phyloP scores from a whole-genome alignment of 2,329 filamentous ascomycete species.

The Cytospora piceicola region DNA sequence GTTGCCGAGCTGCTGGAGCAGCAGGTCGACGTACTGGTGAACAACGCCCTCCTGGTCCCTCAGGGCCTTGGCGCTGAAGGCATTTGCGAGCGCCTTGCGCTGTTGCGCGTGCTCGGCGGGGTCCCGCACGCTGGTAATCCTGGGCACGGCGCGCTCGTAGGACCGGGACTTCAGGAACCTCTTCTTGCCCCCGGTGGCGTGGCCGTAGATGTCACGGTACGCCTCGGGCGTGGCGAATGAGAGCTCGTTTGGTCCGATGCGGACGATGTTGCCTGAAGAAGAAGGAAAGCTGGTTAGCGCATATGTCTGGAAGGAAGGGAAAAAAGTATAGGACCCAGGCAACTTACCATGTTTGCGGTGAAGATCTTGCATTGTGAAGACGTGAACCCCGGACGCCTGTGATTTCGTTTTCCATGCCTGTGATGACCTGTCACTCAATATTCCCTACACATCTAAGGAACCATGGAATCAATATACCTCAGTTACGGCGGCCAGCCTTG shows the following conservation, averaged over 20 bases:
- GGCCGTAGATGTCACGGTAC: conserved; percentile 28
- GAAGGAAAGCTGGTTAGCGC: background rate
- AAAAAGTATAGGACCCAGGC: too few species aligned
- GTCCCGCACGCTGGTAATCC: conserved; percentile 37
- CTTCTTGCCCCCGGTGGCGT: conserved; percentile 18
- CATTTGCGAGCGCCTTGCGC: conserved; percentile 36
- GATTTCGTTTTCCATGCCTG: conserved; percentile 19
- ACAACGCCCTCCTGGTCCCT: conserved; percentile 39
- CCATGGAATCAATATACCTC: background rate
- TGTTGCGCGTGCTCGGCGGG: conserved; percentile 36
- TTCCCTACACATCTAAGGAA: too few species aligned
- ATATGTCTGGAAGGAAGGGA: background rate
- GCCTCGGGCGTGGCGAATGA: conserved; percentile 14
- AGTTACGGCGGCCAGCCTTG: conserved; percentile 1
- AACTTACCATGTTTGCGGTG: conserved; percentile 20
- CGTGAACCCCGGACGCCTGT: conserved; percentile 4
- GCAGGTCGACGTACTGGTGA: conserved; percentile 38
- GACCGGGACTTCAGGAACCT: conserved; percentile 37
- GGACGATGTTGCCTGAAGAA: conserved; percentile 32
- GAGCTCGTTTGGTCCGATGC: conserved; percentile 21
- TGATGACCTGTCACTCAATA: background rate
- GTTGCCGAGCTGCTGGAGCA: conserved; percentile 36
- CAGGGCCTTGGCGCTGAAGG: conserved; percentile 37
- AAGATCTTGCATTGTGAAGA: conserved; percentile 16
- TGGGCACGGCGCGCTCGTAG: conserved; percentile 37